A percentile compares a stretch with the other conserved stretches of the same genome.
Conservation (phyloP, 768 basidiomycete species). For the Suillus tomentosus region DNA sequence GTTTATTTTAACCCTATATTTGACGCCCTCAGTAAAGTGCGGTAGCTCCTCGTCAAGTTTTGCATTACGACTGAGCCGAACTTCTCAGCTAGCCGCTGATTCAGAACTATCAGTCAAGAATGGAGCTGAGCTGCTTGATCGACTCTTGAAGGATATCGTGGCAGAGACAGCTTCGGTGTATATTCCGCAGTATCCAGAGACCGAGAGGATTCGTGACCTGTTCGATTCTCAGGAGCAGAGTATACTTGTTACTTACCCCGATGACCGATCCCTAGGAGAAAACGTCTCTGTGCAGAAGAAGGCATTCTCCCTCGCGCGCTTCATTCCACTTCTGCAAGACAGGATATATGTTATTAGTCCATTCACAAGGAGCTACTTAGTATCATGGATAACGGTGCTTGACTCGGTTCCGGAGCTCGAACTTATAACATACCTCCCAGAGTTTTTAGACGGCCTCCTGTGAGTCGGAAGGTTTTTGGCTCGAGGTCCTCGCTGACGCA, state of each 20-base stretch:
- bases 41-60: constrained; percentile 10
- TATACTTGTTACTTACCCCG: constrained; percentile 67
- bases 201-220: constrained; percentile 58
- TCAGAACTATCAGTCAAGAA: constrained; percentile 97
- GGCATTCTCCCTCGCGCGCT: constrained; percentile 92
- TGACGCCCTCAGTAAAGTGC: constrained; percentile 93
- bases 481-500: constrained; percentile 14
- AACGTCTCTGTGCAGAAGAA: constrained; percentile 50
- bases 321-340: constrained; percentile 91
- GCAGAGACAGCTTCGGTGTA: constrained; percentile 95
- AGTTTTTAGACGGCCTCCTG: constrained; percentile 93
- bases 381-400: constrained; percentile 93
- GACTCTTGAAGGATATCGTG: constrained; percentile 97
- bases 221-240: constrained; percentile 47
- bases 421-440: constrained; percentile 90
- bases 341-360: constrained; percentile 95
- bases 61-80: constrained; percentile 15
- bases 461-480: constrained; percentile 41
- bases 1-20: constrained; percentile 99
- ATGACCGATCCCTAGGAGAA: constrained; percentile 42
- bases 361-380: constrained; percentile 94
- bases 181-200: constrained; percentile 84
- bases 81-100: constrained; percentile 85
- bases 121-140: constrained; percentile 94
- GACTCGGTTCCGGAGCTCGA: constrained; percentile 97